Base-by-base conservation (phyloP, 2,329 filamentous ascomycete genomes). In the Calonectria fujianensis region DNA sequence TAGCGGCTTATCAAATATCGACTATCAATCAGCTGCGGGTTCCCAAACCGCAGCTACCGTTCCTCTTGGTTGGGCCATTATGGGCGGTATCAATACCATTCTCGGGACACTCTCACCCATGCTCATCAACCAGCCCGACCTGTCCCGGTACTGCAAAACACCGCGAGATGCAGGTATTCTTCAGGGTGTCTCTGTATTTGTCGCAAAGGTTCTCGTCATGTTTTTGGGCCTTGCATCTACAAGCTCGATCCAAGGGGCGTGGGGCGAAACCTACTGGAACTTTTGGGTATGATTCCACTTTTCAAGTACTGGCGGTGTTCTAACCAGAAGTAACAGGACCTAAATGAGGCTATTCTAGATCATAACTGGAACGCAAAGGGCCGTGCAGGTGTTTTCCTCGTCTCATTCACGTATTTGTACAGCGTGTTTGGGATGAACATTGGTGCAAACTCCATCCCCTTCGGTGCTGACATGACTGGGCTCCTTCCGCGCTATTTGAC, bases 221-320 rank as follows among this genome's bases (percentile, higher is more conserved):
- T 57, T 57, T 31, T n/a, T 57, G 31, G 52, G 52, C n/a, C 52
- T 57, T 35, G 52, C 52, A 32, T 18, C 52, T n/a, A 57, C 52
- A 29, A 57, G 52, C 13, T 57, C 52, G 10, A 57, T 57, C 7
- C 52, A 57, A 57, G 52, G 52, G 9, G 52, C 52, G 5, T 57
- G 52, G 52, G 52, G 52, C 18, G 52, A 57, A 32, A 57, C 52
- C 3, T 57, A 57, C 31, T 57, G 52, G 52, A 57, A 57, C 10
- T 57, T 57, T 57, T 57, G 52, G 52, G 52, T 57, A 57, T 13
- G 52, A 57, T n/a, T 57, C 31, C 8, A 1, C 14, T 8, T 35
- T 31, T n/a, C 16, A 20, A 8, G 27, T 35, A 11, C 6, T 10
- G 9, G 4, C 31, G 9, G 29, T 20, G 18, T 35, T n/a, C 52